Conservation (phyloP, 805 yeast genomes). For the Yamadazyma takamatsuzukensis region DNA sequence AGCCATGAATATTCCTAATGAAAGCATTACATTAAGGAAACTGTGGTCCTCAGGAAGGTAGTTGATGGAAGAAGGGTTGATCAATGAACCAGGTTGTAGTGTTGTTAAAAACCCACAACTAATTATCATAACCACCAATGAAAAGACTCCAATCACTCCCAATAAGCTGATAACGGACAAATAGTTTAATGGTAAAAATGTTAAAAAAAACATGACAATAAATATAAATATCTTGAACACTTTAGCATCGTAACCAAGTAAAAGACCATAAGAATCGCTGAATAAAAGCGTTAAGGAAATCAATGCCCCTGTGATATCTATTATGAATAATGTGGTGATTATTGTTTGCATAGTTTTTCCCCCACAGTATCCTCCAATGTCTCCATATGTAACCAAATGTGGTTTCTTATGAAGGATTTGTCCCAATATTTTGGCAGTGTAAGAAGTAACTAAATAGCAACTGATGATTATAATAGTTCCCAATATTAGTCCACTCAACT, state of each 20-base stretch:
- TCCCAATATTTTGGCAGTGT: slow-evolving; percentile 55
- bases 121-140: slow-evolving; percentile 44
- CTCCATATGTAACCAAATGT: slow-evolving; percentile 51
- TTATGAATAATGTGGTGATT: slow-evolving; percentile 47
- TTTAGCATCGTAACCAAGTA: slow-evolving; percentile 30
- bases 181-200: slow-evolving; percentile 54
- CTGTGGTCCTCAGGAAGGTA: slow-evolving; percentile 29
- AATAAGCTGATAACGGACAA: slow-evolving; percentile 52
- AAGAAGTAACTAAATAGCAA: slow-evolving; percentile 48
- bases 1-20: slow-evolving; percentile 68
- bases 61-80: slow-evolving; percentile 41
- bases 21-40: slow-evolving; percentile 35
- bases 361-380: slow-evolving; percentile 49
- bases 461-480: slow-evolving; percentile 42
- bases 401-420: slow-evolving; percentile 39
- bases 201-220: slow-evolving; percentile 37
- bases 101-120: slow-evolving; percentile 42
- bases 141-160: slow-evolving; percentile 55
- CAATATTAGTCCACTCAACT: slow-evolving; percentile 62
- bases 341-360: slow-evolving; percentile 43
- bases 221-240: slow-evolving; percentile 36
- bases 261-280: slow-evolving; percentile 53
- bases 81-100: slow-evolving; percentile 52
- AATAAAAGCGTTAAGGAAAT: slow-evolving; percentile 56
- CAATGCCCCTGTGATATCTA: slow-evolving; percentile 62